A percentile compares a stretch with the other conserved stretches of the same genome.
Conservation (phyloP, 2,329 filamentous ascomycete species). For the Hymenoscyphus occultus region DNA sequence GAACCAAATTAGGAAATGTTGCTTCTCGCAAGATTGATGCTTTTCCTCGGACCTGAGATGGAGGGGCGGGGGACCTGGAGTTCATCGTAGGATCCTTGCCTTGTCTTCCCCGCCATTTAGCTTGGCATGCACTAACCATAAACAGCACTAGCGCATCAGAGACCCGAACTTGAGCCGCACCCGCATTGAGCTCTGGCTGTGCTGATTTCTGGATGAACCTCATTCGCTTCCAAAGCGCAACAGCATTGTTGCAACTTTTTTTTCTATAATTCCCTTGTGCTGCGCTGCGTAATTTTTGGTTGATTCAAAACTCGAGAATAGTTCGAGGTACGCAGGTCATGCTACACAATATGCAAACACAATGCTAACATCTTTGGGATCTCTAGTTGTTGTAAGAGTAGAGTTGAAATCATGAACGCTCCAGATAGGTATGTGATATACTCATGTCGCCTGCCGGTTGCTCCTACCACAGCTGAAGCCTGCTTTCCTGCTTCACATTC, state of each 20-base stretch:
- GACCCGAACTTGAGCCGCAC: not conserved
- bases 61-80: no score
- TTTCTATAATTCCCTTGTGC: not conserved
- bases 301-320: not conserved
- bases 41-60: not conserved
- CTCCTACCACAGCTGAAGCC: not conserved
- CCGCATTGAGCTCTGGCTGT: not conserved
- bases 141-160: not conserved
- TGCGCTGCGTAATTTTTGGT: not conserved
- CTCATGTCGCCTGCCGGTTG: slow-evolving; percentile 10
- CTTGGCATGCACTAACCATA: not conserved
- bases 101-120: not conserved
- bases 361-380: not conserved
- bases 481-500: not conserved
- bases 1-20: not conserved
- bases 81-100: no score
- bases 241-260: not conserved
- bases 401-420: slow-evolving; percentile 47
- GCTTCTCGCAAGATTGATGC: not conserved
- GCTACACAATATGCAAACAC: not conserved
- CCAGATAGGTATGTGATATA: slow-evolving; percentile 46
- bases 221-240: not conserved
- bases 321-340: not conserved
- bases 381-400: not conserved
- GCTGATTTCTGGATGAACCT: not conserved